These are phyloP conservation scores for Exidia glandulosa DNA, from an alignment of 768 basidiomycete species.

Conservation along the genomic window DNA sequence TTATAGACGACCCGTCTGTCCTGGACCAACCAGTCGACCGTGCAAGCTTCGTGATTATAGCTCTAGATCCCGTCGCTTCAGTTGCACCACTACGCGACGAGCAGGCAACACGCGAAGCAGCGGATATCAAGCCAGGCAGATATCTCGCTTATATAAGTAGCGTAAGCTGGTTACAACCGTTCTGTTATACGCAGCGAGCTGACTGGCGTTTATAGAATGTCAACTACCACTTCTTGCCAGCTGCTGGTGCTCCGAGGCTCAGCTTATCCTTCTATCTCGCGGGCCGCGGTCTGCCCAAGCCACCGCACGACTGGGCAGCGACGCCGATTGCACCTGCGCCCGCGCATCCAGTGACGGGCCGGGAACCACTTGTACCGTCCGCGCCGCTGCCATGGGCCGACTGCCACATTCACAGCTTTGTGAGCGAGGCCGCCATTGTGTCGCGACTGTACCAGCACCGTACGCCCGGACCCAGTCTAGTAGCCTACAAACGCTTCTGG, in stretches of 20 bases:
- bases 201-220: slow-evolving; percentile 22
- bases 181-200: slow-evolving; percentile 19
- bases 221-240: too few species aligned
- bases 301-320: neutral
- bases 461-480: neutral
- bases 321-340: neutral
- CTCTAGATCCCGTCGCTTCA: too few species aligned
- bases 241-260: too few species aligned
- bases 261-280: neutral
- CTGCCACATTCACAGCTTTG: neutral
- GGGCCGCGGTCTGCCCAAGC: neutral
- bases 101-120: too few species aligned
- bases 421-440: neutral
- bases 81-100: too few species aligned
- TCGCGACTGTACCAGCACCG: neutral
- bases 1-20: too few species aligned
- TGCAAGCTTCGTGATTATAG: too few species aligned
- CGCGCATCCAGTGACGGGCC: neutral
- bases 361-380: neutral
- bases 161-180: too few species aligned
- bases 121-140: too few species aligned
- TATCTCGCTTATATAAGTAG: too few species aligned
- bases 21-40: too few species aligned
- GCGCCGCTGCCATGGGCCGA: neutral
- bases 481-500: too few species aligned